Evolutionary conservation across 2,329 filamentous ascomycete genomes (phyloP).

Genomic region (Penicillium frequentans): DNA sequence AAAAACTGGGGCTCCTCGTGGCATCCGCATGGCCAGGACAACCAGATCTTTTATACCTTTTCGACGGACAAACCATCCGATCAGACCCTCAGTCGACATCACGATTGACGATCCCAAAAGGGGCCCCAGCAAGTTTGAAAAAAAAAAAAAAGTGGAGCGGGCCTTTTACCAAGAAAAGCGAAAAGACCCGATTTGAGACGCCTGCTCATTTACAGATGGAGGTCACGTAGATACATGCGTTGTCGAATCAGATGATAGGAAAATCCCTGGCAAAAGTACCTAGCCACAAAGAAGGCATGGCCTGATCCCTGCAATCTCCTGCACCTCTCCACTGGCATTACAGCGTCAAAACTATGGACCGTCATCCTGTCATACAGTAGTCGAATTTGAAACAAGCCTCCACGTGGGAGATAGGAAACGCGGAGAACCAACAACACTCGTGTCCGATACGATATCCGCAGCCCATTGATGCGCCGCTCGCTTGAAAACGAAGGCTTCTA

Average conservation of each 20-base stretch:
- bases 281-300: constrained; percentile 12
- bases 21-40: constrained; percentile 11
- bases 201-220: constrained; percentile 5
- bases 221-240: neutral
- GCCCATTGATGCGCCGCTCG: neutral
- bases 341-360: neutral
- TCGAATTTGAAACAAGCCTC: constrained; percentile 14
- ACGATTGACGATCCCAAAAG: neutral
- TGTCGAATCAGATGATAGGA: constrained; percentile 17
- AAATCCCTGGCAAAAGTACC: neutral
- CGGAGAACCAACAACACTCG: neutral
- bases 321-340: constrained; percentile 2
- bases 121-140: neutral
- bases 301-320: constrained; percentile 19
- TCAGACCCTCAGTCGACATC: neutral
- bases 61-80: neutral
- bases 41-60: constrained; percentile 17
- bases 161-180: constrained; percentile 7
- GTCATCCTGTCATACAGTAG: neutral
- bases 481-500: neutral
- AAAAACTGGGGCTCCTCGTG: constrained; percentile 17
- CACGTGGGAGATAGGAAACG: constrained; percentile 3
- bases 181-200: constrained; percentile 5
- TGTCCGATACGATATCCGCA: neutral
- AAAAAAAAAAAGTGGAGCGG: constrained; percentile 1